These are phyloP conservation scores for Daldinia sp. DNA, from an alignment of 2,329 filamentous ascomycete genomes.

Conservation along the genomic window DNA sequence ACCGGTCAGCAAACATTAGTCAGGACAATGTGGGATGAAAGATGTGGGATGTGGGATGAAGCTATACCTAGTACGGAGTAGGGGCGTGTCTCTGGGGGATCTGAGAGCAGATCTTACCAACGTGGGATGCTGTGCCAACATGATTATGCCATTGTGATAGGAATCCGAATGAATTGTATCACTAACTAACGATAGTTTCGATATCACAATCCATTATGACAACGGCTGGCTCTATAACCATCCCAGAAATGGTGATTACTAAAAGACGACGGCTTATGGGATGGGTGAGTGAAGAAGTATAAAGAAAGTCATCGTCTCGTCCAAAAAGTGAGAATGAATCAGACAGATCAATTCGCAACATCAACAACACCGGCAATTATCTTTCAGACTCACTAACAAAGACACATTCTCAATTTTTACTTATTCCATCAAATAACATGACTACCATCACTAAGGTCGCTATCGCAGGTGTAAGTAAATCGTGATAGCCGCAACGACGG, in stretches of 20 bases:
- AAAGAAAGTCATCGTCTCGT: slow-evolving; percentile 5
- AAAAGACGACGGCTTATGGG: background rate
- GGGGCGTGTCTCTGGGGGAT: background rate
- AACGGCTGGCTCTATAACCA: background rate
- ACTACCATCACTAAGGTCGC: slow-evolving; percentile 35
- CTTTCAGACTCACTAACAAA: background rate
- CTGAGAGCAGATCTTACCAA: background rate
- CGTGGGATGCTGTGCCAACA: slow-evolving; percentile 16
- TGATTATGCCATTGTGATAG: background rate
- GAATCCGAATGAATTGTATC: background rate
- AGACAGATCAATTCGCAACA: background rate
- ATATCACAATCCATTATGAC: background rate
- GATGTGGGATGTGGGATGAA: slow-evolving; percentile 16
- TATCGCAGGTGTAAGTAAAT: slow-evolving; percentile 35
- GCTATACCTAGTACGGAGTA: background rate
- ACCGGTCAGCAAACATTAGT: slow-evolving; percentile 10
- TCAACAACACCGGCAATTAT: background rate
- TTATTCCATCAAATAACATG: slow-evolving; percentile 29
- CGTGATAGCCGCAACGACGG: background rate
- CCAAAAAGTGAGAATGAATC: background rate
- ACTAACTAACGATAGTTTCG: background rate
- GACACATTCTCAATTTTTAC: background rate
- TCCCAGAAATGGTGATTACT: background rate
- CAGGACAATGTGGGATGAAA: slow-evolving; percentile 24
- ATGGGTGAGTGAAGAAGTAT: slow-evolving; percentile 8